Evolutionary conservation across 345 rosid species (phyloP).

Genomic region (Citrus cavaleriei): DNA sequence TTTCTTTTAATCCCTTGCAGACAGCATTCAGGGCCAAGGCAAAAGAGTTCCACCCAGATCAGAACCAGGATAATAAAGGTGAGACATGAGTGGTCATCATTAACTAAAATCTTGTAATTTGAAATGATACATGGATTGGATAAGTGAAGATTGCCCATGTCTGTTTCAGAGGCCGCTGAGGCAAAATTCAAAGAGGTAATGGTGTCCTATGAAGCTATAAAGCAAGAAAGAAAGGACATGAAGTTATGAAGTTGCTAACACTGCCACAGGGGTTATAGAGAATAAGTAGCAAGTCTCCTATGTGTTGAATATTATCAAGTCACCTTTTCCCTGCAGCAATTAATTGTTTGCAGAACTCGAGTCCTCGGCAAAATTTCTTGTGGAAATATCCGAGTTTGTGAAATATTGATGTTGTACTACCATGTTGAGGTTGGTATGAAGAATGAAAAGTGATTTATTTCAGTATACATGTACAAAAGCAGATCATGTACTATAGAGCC

Average conservation of each 20-base stretch:
- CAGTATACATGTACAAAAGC: neutral
- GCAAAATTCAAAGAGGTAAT: slow-evolving; percentile 91
- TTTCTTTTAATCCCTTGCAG: slow-evolving; percentile 37
- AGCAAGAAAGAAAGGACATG: slow-evolving; percentile 58
- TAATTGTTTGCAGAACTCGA: neutral
- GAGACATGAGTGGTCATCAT: neutral
- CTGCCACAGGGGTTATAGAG: neutral
- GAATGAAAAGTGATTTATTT: neutral
- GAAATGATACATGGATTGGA: neutral
- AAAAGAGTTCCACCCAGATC: slow-evolving; percentile 91
- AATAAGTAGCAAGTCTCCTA: neutral
- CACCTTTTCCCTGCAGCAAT: neutral
- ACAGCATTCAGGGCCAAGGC: slow-evolving; percentile 88
- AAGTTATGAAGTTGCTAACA: slow-evolving; percentile 14
- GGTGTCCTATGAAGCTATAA: slow-evolving; percentile 84
- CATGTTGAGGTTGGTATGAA: neutral
- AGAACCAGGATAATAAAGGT: slow-evolving; percentile 92
- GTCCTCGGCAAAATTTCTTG: neutral
- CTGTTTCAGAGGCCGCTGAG: slow-evolving; percentile 75
- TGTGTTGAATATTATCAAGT: neutral
- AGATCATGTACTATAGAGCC: neutral
- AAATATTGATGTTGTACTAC: neutral
- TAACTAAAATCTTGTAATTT: neutral
- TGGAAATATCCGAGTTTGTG: neutral
- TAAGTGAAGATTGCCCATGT: neutral